Conservation (phyloP, 305 asterid genomes). For the Petunia hybrid region DNA sequence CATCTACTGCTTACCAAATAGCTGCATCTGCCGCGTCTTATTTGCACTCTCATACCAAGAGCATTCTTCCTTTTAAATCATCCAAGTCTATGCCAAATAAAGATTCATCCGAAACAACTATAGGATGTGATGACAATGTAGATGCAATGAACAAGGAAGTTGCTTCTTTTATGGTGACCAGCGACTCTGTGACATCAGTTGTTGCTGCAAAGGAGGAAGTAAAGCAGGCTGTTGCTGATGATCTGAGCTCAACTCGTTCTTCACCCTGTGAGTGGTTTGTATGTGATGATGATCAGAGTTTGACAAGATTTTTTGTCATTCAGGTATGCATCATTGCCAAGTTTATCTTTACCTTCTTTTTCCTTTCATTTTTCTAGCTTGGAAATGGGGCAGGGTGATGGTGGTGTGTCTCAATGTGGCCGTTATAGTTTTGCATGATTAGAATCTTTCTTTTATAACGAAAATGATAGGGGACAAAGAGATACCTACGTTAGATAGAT, state of each 20-base stretch:
- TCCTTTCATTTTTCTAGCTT: neutral
- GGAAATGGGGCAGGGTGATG: neutral
- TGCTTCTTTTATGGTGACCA: slow-evolving; percentile 83
- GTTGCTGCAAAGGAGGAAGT: slow-evolving; percentile 99
- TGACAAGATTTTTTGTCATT: slow-evolving; percentile 82
- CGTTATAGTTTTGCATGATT: neutral
- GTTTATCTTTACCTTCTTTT: neutral
- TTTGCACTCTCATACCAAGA: slow-evolving; percentile 81
- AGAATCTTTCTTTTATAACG: neutral
- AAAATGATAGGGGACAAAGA: neutral
- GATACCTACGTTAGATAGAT: neutral
- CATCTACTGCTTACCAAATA: slow-evolving; percentile 78
- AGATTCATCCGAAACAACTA: slow-evolving; percentile 32
- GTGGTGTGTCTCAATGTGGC: neutral
- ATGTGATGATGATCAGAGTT: slow-evolving; percentile 84
- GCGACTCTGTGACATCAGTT: slow-evolving; percentile 91
- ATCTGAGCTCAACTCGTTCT: slow-evolving; percentile 69
- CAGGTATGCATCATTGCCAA: slow-evolving; percentile 55
- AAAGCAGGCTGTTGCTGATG: slow-evolving; percentile 98
- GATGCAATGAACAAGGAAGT: slow-evolving; percentile 58
- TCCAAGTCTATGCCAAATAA: slow-evolving; percentile 44
- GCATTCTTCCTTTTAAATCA: slow-evolving; percentile 64
- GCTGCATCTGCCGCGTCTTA: slow-evolving; percentile 97
- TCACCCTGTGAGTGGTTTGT: slow-evolving; percentile 96
- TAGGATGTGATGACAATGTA: slow-evolving; percentile 32